Conservation (phyloP, 352 stramenopile species). For the Globisporangium uncinulatum region DNA sequence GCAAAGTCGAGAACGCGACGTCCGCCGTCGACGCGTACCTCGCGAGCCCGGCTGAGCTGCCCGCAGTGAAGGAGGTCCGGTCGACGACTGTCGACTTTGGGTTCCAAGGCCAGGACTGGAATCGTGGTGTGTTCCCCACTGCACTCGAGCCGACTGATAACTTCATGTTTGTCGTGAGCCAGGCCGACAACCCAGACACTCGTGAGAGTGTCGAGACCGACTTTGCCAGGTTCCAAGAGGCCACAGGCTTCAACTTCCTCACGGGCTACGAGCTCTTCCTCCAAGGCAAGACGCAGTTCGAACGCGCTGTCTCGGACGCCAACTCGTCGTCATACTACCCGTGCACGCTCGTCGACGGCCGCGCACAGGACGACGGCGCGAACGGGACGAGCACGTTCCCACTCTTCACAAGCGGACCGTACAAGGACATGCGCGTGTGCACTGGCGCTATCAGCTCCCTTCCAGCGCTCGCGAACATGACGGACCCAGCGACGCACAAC, state of each 20-base stretch:
- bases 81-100: slow-evolving; percentile 8
- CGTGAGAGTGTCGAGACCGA: not conserved
- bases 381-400: not conserved
- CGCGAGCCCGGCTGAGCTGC: not conserved
- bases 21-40: not conserved
- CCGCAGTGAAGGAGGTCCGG: slow-evolving; percentile 6
- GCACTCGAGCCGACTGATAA: not conserved
- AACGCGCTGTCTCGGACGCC: slow-evolving; percentile 6
- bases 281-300: slow-evolving; percentile 9
- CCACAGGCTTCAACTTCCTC: not conserved
- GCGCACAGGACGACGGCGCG: not conserved
- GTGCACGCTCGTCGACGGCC: slow-evolving; percentile 9
- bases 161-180: not conserved
- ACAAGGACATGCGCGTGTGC: slow-evolving; percentile 4
- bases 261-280: slow-evolving; percentile 11
- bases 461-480: slow-evolving; percentile 4
- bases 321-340: slow-evolving; percentile 6
- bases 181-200: not conserved
- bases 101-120: slow-evolving; percentile 8
- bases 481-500: slow-evolving; percentile 7
- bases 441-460: slow-evolving; percentile 4
- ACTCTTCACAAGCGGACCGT: not conserved
- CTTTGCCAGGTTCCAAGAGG: slow-evolving; percentile 3
- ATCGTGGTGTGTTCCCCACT: slow-evolving; percentile 4
- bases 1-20: not conserved